These are phyloP conservation scores for Diplosphaera chodatii DNA, from an alignment of 139 green algal genomes.

Conservation along the genomic window DNA sequence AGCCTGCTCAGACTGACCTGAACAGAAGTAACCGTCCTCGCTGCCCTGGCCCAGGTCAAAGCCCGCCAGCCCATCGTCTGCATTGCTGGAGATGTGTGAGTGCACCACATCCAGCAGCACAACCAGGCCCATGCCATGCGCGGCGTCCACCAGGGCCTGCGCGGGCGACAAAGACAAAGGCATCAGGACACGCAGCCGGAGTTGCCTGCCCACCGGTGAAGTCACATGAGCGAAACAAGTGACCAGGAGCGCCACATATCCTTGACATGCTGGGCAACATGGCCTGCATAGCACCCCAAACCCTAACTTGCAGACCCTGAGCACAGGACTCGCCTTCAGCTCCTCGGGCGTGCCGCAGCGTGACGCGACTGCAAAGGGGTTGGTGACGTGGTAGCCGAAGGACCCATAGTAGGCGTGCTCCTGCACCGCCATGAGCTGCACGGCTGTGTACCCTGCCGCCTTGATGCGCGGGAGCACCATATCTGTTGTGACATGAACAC, in stretches of 20 bases:
- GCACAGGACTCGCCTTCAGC: constrained; percentile 76
- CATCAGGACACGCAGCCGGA: too few species aligned
- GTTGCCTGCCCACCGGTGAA: too few species aligned
- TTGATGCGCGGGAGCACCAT: constrained; percentile 81
- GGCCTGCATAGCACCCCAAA: too few species aligned
- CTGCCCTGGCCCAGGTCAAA: constrained; percentile 82
- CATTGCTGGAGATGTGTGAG: constrained; percentile 82
- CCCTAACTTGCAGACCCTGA: too few species aligned
- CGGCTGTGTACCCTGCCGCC: constrained; percentile 77
- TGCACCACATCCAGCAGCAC: constrained; percentile 95
- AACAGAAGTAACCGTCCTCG: constrained; percentile 79
- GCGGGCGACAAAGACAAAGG: too few species aligned
- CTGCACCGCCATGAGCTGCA: constrained; percentile 89
- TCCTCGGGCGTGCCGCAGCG: constrained; percentile 85
- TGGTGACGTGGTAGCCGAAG: constrained; percentile 95
- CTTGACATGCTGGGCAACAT: too few species aligned
- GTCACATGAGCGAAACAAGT: too few species aligned
- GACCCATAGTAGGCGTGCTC: constrained; percentile 93
- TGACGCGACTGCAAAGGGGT: constrained; percentile 76
- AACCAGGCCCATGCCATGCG: constrained; percentile 79
- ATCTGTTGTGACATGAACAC: constrained; percentile 19
- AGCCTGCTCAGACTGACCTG: too few species aligned
- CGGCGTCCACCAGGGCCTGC: constrained; percentile 78
- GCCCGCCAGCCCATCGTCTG: constrained; percentile 83
- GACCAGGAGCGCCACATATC: too few species aligned